Evolutionary conservation across 1,284 basidiomycete species (phyloP), one percentile per base, ranked within the genome.

Genomic region (Ceratobasidium sp.): DNA sequence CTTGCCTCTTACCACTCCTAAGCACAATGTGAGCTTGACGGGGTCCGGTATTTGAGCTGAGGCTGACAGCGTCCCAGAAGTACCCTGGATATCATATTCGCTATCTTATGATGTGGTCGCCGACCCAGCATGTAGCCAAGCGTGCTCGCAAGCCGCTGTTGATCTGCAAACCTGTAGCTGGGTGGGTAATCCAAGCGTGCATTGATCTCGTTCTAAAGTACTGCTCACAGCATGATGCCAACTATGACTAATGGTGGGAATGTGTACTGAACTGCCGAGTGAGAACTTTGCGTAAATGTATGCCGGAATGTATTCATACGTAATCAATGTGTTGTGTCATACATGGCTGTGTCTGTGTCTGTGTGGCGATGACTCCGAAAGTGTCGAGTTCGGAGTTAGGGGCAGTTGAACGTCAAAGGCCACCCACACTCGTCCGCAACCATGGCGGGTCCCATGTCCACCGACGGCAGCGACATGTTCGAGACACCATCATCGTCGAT

Each of bases 401-500:
- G 52, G 52, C 43, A 5, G 32, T 57, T 34, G 53, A 41, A 14
- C 46, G 18, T 26, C 55, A 46, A 70, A 53, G 28, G 59, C 67
- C 36, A 70, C 67, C 26, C 45, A 9, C 14, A 32, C 9, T 6
- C 36, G 36, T 14, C 59, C 23, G 21, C 39, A 10, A 53, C 67
- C 9, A 48, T 70, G 67, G 53, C 41, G 14, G 53, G 53, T 5
- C 65, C 65, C 2, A 23, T 53, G 39, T 67, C 64, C 1, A 41
- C 46, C 34, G 64, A 70, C 39, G 67, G 67, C 30, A 70, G 41
- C 28, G 67, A 70, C 30, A 23, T n/a, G 4, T 70, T 58, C 26
- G 67, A 70, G 67, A 70, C 67, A 16, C 67, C 67, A 2, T 30
- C 67, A 18, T 70, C 67, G 21, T 70, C 67, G 18, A 45, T 58